These are phyloP conservation scores for Ceratocystis huliohia DNA, from an alignment of 2,329 filamentous ascomycete genomes.

Conservation along the genomic window DNA sequence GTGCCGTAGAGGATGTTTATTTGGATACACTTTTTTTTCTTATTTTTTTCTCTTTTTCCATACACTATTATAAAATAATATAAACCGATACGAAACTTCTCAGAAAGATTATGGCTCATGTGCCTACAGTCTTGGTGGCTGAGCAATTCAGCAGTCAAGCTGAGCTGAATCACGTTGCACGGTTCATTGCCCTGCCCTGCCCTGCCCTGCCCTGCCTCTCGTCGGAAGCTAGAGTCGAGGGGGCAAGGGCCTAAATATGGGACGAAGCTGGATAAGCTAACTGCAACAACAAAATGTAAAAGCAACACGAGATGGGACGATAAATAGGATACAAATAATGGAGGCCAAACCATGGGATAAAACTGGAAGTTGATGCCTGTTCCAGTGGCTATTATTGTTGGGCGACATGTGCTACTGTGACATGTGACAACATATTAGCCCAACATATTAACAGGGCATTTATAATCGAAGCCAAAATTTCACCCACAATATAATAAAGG, in stretches of 20 bases:
- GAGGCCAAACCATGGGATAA: neutral
- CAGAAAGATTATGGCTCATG: neutral
- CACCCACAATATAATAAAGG: neutral
- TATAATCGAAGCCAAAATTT: neutral
- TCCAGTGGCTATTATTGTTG: neutral
- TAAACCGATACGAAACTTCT: neutral
- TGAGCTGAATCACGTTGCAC: slow-evolving; percentile 3
- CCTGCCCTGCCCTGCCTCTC: neutral
- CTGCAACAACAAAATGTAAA: neutral
- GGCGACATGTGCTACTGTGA: neutral
- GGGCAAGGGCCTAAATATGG: neutral
- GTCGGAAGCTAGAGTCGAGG: neutral
- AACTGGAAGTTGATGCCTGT: neutral
- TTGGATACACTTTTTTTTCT: neutral
- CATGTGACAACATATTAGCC: neutral
- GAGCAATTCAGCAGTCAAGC: neutral
- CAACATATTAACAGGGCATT: neutral
- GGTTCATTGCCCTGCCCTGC: neutral
- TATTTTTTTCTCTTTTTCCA: too few relatives aligned
- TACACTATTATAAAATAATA: too few relatives aligned
- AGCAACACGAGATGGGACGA: neutral
- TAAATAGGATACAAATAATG: neutral
- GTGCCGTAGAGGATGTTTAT: neutral
- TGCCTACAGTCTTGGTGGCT: neutral
- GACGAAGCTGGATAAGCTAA: neutral